A percentile compares a stretch with the other conserved stretches of the same genome.
phyloP scores from a whole-genome alignment of 371 early-diverging fungal genomes.

The Apophysomyces ossiformis region DNA sequence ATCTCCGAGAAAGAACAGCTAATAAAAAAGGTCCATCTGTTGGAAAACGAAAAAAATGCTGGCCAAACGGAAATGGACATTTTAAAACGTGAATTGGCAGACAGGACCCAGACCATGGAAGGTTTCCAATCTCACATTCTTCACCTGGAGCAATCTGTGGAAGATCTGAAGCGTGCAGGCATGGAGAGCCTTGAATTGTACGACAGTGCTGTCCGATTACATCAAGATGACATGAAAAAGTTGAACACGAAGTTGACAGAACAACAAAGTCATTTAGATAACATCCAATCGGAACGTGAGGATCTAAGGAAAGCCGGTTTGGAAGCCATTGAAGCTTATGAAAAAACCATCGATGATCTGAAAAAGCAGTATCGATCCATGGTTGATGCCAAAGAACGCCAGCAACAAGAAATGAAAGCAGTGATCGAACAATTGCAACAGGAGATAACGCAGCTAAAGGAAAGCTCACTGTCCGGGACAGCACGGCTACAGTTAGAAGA shows the following conservation, averaged over 20 bases:
- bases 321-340: slow-evolving; percentile 24
- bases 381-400: not conserved
- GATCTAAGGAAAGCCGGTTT: slow-evolving; percentile 24
- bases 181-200: slow-evolving; percentile 45
- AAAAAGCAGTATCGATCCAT: not conserved
- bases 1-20: not conserved
- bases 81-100: not conserved
- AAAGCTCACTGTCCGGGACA: not conserved
- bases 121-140: slow-evolving; percentile 26
- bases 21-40: not conserved
- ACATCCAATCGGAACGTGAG: slow-evolving; percentile 32
- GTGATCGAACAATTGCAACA: slow-evolving; percentile 9
- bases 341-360: slow-evolving; percentile 7
- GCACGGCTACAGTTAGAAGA: slow-evolving; percentile 8
- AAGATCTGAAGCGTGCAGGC: slow-evolving; percentile 36
- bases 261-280: slow-evolving; percentile 22
- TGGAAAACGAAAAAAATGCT: not conserved
- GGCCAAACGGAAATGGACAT: not conserved
- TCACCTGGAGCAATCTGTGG: slow-evolving; percentile 24
- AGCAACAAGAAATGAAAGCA: not conserved
- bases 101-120: not conserved
- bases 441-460: not conserved
- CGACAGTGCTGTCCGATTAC: slow-evolving; percentile 25
- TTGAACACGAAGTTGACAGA: slow-evolving; percentile 18
- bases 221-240: slow-evolving; percentile 29